These are phyloP conservation scores for Calonectria ilicicola DNA, from an alignment of 2,329 filamentous ascomycete genomes.

Conservation along the genomic window DNA sequence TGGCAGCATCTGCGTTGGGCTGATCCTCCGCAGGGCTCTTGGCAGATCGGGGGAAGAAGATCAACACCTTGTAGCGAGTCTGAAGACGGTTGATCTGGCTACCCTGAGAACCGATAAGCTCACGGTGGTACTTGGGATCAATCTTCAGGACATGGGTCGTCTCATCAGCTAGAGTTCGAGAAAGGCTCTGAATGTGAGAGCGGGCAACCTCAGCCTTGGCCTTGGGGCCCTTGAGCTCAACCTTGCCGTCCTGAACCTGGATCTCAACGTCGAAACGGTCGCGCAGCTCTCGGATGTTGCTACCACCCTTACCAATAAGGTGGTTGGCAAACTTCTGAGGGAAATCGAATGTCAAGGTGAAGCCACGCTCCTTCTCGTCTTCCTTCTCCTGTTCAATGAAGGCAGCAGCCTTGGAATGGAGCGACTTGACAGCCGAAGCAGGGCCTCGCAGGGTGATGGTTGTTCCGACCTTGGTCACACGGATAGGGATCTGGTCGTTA, in stretches of 20 bases:
- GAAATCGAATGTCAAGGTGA: constrained; percentile 89
- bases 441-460: constrained; percentile 83
- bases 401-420: constrained; percentile 78
- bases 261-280: constrained; percentile 80
- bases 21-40: constrained; percentile 77
- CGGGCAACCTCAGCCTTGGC: constrained; percentile 92
- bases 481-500: constrained; percentile 69
- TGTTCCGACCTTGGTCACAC: constrained; percentile 69
- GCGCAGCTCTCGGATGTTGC: constrained; percentile 73
- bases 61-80: constrained; percentile 91
- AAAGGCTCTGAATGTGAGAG: constrained; percentile 82
- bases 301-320: constrained; percentile 76
- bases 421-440: constrained; percentile 75
- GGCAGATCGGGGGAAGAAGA: constrained; percentile 85
- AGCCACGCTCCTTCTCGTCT: constrained; percentile 94
- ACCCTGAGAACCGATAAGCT: constrained; percentile 91
- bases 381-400: constrained; percentile 91
- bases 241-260: constrained; percentile 92
- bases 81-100: constrained; percentile 92
- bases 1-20: constrained; percentile 75
- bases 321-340: constrained; percentile 95
- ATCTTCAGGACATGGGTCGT: constrained; percentile 89
- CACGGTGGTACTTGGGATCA: constrained; percentile 92
- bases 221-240: constrained; percentile 95
- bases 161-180: constrained; percentile 90